Percentiles rank a stretch among this genome's conserved stretches.
phyloP scores from a whole-genome alignment of 805 yeast genomes.

The Candida adriatica region DNA sequence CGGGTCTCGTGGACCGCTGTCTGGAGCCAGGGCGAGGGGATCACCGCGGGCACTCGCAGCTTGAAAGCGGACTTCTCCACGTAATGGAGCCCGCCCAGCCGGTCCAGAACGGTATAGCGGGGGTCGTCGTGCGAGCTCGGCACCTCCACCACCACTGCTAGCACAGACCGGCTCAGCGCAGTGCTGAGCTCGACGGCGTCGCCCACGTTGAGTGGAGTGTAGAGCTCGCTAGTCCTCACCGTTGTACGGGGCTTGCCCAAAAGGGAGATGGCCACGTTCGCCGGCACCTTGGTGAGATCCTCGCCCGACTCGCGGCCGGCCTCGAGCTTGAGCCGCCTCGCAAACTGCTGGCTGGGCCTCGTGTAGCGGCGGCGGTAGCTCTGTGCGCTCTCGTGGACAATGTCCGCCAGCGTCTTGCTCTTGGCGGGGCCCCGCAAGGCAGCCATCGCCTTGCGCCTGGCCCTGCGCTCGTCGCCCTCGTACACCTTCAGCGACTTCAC shows the following conservation, averaged over 20 bases:
- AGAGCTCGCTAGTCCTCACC: conserved; percentile 9
- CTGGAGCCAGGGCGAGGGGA: conserved; percentile 33
- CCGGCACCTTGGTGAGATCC: conserved; percentile 1
- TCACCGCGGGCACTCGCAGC: conserved; percentile 47
- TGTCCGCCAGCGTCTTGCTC: conserved; percentile 6
- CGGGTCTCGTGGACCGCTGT: conserved; percentile 18
- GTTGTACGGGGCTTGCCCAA: conserved; percentile 3
- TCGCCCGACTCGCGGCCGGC: background rate
- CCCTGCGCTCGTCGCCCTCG: conserved; percentile 1
- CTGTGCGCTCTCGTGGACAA: conserved; percentile 5
- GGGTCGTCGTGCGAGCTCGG: conserved; percentile 46
- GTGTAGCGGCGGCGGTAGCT: conserved; percentile 6
- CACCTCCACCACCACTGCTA: conserved; percentile 47
- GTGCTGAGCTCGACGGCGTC: conserved; percentile 53
- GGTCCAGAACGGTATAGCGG: conserved; percentile 48
- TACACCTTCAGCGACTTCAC: too few species aligned
- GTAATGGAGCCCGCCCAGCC: conserved; percentile 50
- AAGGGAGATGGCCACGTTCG: background rate
- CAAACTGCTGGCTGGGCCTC: conserved; percentile 9
- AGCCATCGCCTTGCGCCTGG: conserved; percentile 11
- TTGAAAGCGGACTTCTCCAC: conserved; percentile 37
- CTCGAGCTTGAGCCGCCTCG: conserved; percentile 2
- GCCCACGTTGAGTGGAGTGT: conserved; percentile 34
- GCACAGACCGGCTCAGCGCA: conserved; percentile 34
- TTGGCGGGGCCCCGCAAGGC: conserved; percentile 13